phyloP scores from a whole-genome alignment of 306 rosid species.

The Mimosa bimucronata region DNA sequence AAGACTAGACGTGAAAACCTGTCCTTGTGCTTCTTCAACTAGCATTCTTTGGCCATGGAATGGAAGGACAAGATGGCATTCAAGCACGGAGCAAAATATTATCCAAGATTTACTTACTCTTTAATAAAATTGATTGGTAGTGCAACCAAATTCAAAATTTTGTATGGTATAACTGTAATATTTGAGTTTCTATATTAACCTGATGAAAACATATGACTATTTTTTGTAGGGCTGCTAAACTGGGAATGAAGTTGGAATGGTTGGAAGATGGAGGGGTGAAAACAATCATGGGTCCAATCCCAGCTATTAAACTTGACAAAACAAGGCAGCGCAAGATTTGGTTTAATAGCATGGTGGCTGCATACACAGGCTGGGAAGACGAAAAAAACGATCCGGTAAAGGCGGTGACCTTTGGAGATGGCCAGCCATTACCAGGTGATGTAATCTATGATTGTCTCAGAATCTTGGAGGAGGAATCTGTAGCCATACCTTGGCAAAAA shows the following conservation, averaged over 20 bases:
- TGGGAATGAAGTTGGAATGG: slow-evolving; percentile 93
- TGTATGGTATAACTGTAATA: neutral
- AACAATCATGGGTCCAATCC: slow-evolving; percentile 83
- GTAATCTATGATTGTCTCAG: slow-evolving; percentile 62
- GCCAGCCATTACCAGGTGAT: slow-evolving; percentile 67
- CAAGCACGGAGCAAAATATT: neutral
- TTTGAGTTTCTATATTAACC: neutral
- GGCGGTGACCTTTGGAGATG: slow-evolving; percentile 87
- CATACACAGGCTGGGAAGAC: slow-evolving; percentile 48
- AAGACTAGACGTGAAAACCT: too few relatives aligned
- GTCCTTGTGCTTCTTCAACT: neutral
- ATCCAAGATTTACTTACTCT: neutral
- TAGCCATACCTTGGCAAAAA: slow-evolving; percentile 47
- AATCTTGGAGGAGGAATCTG: slow-evolving; percentile 66
- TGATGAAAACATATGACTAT: neutral
- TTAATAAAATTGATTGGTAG: too few relatives aligned
- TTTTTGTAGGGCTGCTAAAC: slow-evolving; percentile 68
- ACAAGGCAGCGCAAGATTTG: slow-evolving; percentile 69
- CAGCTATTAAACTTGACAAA: slow-evolving; percentile 65
- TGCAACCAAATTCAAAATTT: neutral
- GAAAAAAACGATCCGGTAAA: slow-evolving; percentile 56
- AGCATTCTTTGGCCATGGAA: neutral
- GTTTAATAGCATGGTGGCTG: slow-evolving; percentile 95
- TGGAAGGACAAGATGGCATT: neutral
- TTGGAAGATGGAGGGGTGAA: slow-evolving; percentile 73